Percentiles rank a stretch among this genome's conserved stretches.
Evolutionary conservation across 1,284 basidiomycete species (phyloP).

Genomic region (Somion occarium): DNA sequence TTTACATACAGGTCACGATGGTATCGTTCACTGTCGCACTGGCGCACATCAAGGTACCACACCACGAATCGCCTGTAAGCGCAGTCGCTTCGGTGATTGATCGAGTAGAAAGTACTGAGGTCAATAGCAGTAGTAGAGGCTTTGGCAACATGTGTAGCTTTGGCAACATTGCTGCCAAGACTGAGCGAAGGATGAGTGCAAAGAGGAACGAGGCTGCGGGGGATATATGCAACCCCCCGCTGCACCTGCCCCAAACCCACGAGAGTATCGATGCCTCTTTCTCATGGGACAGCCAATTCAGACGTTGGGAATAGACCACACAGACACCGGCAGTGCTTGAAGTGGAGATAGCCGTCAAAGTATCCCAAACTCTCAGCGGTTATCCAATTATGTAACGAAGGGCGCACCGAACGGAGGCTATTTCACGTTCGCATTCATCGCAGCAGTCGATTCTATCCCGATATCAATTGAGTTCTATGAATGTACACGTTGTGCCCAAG

Average conservation of each 20-base stretch:
- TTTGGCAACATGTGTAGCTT: slow-evolving; percentile 9
- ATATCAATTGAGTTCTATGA: slow-evolving; percentile 3
- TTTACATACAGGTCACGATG: slow-evolving; percentile 37
- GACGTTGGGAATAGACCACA: slow-evolving; percentile 1
- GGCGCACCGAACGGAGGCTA: not conserved
- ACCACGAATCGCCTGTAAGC: slow-evolving; percentile 37
- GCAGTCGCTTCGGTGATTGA: slow-evolving; percentile 16
- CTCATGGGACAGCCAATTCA: not conserved
- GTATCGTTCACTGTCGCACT: slow-evolving; percentile 38
- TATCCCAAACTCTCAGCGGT: not conserved
- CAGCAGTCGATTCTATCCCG: not conserved
- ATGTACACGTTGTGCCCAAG: slow-evolving; percentile 1
- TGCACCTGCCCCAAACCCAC: not conserved
- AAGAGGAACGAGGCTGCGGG: not conserved
- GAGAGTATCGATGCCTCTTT: not conserved
- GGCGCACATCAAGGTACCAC: slow-evolving; percentile 40
- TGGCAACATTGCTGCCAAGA: slow-evolving; percentile 13
- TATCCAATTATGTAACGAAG: not conserved
- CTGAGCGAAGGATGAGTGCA: not conserved
- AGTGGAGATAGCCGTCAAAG: not conserved
- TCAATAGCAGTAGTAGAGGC: slow-evolving; percentile 6
- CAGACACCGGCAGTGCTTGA: not conserved
- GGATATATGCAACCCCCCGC: not conserved
- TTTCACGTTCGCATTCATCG: not conserved
- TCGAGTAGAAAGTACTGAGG: slow-evolving; percentile 5